Percentiles rank a stretch among this genome's conserved stretches.
Conservation (phyloP, 2,329 filamentous ascomycete genomes). For the Aureobasidium sp. region DNA sequence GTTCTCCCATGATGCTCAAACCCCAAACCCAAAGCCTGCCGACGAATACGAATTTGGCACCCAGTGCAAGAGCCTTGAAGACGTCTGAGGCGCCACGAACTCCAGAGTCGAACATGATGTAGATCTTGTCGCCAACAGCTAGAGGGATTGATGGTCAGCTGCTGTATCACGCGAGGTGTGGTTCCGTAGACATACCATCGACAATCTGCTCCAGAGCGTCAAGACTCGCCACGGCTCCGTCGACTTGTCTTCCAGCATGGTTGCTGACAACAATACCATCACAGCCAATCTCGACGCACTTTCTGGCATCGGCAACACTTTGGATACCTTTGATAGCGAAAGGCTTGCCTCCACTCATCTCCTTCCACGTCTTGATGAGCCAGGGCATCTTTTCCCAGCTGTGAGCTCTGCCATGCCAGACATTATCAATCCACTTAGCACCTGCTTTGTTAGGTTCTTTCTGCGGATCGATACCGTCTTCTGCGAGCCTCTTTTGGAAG, state of each 20-base stretch:
- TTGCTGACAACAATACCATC: constrained; percentile 63
- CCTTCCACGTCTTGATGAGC: constrained; percentile 50
- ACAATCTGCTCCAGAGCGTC: constrained; percentile 53
- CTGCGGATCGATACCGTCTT: constrained; percentile 44
- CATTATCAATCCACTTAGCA: constrained; percentile 54
- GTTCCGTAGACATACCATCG: constrained; percentile 30
- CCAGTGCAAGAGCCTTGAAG: constrained; percentile 52
- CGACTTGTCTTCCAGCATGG: constrained; percentile 59
- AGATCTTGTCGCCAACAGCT: constrained; percentile 41
- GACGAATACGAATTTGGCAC: constrained; percentile 54
- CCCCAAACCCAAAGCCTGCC: constrained; percentile 54
- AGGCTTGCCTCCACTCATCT: constrained; percentile 45
- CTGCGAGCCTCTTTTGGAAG: constrained; percentile 45
- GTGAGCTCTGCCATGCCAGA: constrained; percentile 55
- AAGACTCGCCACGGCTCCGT: constrained; percentile 50
- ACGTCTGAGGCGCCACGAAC: constrained; percentile 49
- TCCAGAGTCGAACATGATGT: constrained; percentile 54
- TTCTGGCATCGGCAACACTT: constrained; percentile 52
- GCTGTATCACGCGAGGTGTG: not conserved
- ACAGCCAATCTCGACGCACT: constrained; percentile 50
- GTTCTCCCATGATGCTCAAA: constrained; percentile 50
- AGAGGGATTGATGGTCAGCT: not conserved
- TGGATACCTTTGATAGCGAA: constrained; percentile 65
- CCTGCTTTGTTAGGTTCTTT: constrained; percentile 46
- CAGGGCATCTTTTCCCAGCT: constrained; percentile 60